A percentile compares a stretch with the other conserved stretches of the same genome.
These are phyloP conservation scores for Penicillium sp. DNA, from an alignment of 2,329 filamentous ascomycete species.

Conservation along the genomic window DNA sequence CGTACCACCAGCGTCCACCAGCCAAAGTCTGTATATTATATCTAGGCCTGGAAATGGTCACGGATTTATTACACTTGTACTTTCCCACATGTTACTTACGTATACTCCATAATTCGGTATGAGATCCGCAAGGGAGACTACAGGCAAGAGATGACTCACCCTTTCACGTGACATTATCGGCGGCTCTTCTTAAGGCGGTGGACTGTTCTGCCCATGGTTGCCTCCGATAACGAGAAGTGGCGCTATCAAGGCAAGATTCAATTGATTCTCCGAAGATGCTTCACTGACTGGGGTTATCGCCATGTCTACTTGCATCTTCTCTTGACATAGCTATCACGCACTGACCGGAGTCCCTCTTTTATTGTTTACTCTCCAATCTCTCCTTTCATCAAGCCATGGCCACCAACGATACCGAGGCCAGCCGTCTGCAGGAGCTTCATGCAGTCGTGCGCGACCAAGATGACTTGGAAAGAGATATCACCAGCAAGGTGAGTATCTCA, in stretches of 20 bases:
- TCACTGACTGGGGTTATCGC: neutral
- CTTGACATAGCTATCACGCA: neutral
- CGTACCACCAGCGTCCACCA: neutral
- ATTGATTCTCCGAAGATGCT: neutral
- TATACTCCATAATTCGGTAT: too few relatives aligned
- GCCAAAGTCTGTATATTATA: neutral
- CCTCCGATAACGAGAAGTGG: slow-evolving; percentile 4
- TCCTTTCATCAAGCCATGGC: slow-evolving; percentile 6
- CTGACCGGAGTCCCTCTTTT: slow-evolving; percentile 2
- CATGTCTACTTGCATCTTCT: neutral
- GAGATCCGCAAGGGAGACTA: too few relatives aligned
- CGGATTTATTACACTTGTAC: neutral
- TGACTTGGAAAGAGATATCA: slow-evolving; percentile 85
- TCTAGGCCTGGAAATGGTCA: neutral
- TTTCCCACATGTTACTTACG: too few relatives aligned
- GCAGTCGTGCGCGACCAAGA: slow-evolving; percentile 78
- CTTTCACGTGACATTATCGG: neutral
- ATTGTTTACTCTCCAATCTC: neutral
- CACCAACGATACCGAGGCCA: slow-evolving; percentile 52
- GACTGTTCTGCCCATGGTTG: slow-evolving; percentile 8
- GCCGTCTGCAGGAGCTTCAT: slow-evolving; percentile 61
- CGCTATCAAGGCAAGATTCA: neutral
- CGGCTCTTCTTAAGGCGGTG: slow-evolving; percentile 11
- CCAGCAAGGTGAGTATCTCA: slow-evolving; percentile 48
- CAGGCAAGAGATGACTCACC: neutral